phyloP scores from a whole-genome alignment of 208 protist genomes.

The Trypanosoma melophagium region DNA sequence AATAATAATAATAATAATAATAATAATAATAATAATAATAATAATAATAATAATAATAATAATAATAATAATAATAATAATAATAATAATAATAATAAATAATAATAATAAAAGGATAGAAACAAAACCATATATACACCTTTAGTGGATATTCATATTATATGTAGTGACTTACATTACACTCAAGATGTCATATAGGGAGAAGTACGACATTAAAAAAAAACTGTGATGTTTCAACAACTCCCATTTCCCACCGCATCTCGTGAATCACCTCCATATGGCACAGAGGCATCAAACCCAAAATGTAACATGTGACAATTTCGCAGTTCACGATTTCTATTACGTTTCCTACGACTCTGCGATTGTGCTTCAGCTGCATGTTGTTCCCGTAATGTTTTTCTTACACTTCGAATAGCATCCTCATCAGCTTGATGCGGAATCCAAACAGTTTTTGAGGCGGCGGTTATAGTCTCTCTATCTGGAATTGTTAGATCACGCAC shows the following conservation, averaged over 20 bases:
- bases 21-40: no score
- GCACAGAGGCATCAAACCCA: conserved; percentile 74
- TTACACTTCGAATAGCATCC: conserved; percentile 11
- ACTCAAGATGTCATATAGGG: no score
- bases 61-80: no score
- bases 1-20: no score
- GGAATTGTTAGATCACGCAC: conserved; percentile 63
- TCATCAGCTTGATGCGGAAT: conserved; percentile 26
- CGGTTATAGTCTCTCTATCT: conserved; percentile 38
- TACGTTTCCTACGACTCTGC: conserved; percentile 23
- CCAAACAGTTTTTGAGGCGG: conserved; percentile 40
- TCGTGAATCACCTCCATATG: conserved; percentile 31
- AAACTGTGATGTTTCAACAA: conserved; percentile 3
- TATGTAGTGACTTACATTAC: no score
- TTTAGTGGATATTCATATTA: no score
- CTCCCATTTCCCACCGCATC: background rate
- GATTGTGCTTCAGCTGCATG: conserved; percentile 2
- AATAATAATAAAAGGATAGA: no score
- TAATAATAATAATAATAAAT: no score
- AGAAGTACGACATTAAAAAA: no score
- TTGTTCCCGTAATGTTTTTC: conserved; percentile 12
- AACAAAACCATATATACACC: no score
- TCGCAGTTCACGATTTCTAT: conserved; percentile 32
- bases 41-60: no score
- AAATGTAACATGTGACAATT: conserved; percentile 86